Evolutionary conservation across 1,139 yeast species (phyloP).

Genomic region (Yarrowia galli): DNA sequence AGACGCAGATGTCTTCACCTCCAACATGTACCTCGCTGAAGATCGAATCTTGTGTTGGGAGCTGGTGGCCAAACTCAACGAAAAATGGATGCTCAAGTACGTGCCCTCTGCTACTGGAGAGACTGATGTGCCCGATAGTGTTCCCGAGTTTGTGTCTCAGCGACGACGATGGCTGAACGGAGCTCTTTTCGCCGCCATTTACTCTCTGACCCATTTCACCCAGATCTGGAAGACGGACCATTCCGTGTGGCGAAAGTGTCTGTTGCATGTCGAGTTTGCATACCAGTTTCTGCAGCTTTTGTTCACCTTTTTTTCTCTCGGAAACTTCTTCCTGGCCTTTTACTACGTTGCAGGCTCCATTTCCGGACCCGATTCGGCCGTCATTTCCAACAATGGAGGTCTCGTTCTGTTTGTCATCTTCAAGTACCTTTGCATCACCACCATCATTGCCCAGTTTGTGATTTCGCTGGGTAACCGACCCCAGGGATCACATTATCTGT

Average conservation of each 20-base stretch:
- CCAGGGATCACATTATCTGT: slow-evolving; percentile 81
- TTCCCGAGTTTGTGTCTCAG: slow-evolving; percentile 91
- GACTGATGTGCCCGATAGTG: slow-evolving; percentile 93
- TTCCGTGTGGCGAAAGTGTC: slow-evolving; percentile 73
- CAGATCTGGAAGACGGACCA: slow-evolving; percentile 91
- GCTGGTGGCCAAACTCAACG: slow-evolving; percentile 83
- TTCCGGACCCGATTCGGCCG: slow-evolving; percentile 55
- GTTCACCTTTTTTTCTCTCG: slow-evolving; percentile 88
- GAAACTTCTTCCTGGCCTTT: slow-evolving; percentile 88
- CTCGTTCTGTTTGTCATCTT: slow-evolving; percentile 77
- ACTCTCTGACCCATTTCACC: slow-evolving; percentile 77
- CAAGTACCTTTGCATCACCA: slow-evolving; percentile 82
- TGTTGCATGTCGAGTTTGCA: slow-evolving; percentile 80
- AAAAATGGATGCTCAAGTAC: slow-evolving; percentile 91
- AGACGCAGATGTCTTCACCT: slow-evolving; percentile 82
- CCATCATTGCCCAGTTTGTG: slow-evolving; percentile 81
- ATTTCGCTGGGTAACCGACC: slow-evolving; percentile 97
- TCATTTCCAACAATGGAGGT: slow-evolving; percentile 67
- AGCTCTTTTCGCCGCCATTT: slow-evolving; percentile 94
- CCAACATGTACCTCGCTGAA: slow-evolving; percentile 97
- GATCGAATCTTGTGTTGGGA: slow-evolving; percentile 98
- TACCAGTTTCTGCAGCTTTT: slow-evolving; percentile 79
- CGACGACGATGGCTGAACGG: slow-evolving; percentile 99
- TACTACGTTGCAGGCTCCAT: slow-evolving; percentile 92
- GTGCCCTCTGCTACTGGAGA: slow-evolving; percentile 95